Base-by-base conservation (phyloP, 2,329 filamentous ascomycete species). In the Neoarthrinium moseri region DNA sequence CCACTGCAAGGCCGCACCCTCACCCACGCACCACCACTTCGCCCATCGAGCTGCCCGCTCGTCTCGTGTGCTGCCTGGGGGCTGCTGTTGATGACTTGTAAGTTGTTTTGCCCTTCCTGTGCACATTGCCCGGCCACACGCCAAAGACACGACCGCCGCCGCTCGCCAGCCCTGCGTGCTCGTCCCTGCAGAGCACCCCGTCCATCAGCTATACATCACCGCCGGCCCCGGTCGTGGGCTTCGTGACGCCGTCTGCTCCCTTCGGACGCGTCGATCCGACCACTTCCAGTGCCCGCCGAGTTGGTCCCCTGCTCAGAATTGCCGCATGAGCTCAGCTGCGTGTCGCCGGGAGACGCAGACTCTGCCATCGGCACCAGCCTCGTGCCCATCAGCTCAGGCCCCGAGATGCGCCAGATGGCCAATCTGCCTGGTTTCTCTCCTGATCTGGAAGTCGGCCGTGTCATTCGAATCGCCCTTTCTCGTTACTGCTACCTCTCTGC, bases 361-460 rank as follows among this genome's bases (percentile, higher is more conserved):
- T 68, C 57, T 64, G 59, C 56, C 61, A 66, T 64, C 68, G 58
- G 57, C 58, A 61, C 67, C 72, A 75, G 72, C 73, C 73, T 76
- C 58, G 70, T 62, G 65, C 69, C 68, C 70, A 70, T 71, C 70
- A 59, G 68, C 58, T 54, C 66, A 62, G 59, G 63, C 58, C 61
- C 63, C 58, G 60, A 47, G 50, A 56, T 64, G 60, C 60, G 61
- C 61, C 61, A 56, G 56, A 53, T 56, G 46, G 44, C 50, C 55
- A 65, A 42, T 43, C 46, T 49, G 30, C 58, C 68, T 70, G 61
- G 69, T 59, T 57, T 63, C 53, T 54, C 56, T 59, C 58, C 55
- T 60, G 61, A 55, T 56, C 45, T 49, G 69, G 64, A 60, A 64
- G 20, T 60, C 59, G 48, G 48, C 43, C 55, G 53, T 46, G 55